Evolutionary conservation across 2,329 filamentous ascomycete species (phyloP), one percentile per base, ranked within the genome.

Genomic region (Dryadomyces sulphureus): DNA sequence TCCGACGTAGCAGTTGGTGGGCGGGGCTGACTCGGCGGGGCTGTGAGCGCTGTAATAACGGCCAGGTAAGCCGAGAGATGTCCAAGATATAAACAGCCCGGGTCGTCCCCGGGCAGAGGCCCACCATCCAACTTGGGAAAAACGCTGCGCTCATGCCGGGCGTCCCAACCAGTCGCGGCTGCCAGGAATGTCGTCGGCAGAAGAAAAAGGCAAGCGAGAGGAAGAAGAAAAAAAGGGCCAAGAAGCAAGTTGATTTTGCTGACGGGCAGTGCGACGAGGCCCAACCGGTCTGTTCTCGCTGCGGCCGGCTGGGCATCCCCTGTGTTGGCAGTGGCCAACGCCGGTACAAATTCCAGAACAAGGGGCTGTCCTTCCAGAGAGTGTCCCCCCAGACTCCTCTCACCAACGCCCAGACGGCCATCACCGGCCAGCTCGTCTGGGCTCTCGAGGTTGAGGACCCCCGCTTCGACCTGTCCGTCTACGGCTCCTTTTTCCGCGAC

Each of bases 151-250:
- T 5, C 38, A 48, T 52, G 50, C 49, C 50, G 1, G 50, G 50
- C 4, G 50, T 52, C 12, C 52, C 52, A 2, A 48, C 49, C 1
- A 46, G 49, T 21, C 48, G 48, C 3, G 51, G 52, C 45, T 54
- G 52, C 24, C 45, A 53, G 24, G 51, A 45, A 38, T 54, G 52
- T 17, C 48, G 51, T 6, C 35, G 25, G 1, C 52, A 54, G 25
- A 54, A 54, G 42, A 54, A 54, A 34, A 52, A 52, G 40, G 52
- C 48, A n/a, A n/a, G n/a, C n/a, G n/a, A n/a, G n/a, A n/a, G n/a
- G n/a, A n/a, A n/a, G n/a, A n/a, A n/a, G n/a, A n/a, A n/a, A n/a
- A n/a, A n/a, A n/a, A n/a, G n/a, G n/a, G n/a, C n/a, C n/a, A n/a
- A n/a, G n/a, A n/a, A n/a, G n/a, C n/a, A n/a, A n/a, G n/a, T n/a